A percentile compares a stretch with the other conserved stretches of the same genome.
Evolutionary conservation across 2,329 filamentous ascomycete genomes (phyloP).

Genomic region (Phyllosticta capitalensis): DNA sequence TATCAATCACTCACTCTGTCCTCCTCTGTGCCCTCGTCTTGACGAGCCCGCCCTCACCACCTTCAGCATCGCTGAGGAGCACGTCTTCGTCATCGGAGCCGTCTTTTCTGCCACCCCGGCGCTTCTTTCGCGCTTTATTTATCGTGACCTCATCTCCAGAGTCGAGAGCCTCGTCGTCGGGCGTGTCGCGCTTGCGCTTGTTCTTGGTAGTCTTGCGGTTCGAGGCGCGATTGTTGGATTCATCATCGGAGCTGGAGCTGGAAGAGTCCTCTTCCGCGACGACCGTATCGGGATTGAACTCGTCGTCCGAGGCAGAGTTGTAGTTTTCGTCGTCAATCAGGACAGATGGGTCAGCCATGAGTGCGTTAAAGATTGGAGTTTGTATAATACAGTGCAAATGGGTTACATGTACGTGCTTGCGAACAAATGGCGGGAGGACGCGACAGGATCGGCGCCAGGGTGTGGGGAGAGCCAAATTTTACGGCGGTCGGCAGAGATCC

Average conservation of each 20-base stretch:
- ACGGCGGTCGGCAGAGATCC: background rate
- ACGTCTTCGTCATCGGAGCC: slow-evolving; percentile 16
- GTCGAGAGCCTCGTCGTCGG: slow-evolving; percentile 23
- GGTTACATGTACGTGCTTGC: background rate
- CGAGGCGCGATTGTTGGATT: background rate
- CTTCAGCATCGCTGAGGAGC: slow-evolving; percentile 32
- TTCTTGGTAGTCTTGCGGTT: slow-evolving; percentile 11
- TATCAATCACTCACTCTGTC: slow-evolving; percentile 42
- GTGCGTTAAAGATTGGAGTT: background rate
- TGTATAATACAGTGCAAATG: background rate
- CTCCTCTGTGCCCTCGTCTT: slow-evolving; percentile 65
- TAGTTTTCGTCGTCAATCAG: slow-evolving; percentile 29
- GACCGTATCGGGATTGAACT: slow-evolving; percentile 62
- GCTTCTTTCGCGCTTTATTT: slow-evolving; percentile 43
- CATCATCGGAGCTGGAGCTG: slow-evolving; percentile 32
- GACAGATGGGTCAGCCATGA: background rate
- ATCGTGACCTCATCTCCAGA: slow-evolving; percentile 67
- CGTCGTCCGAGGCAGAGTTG: slow-evolving; percentile 60
- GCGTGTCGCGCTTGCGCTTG: slow-evolving; percentile 23
- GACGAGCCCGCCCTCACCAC: slow-evolving; percentile 50
- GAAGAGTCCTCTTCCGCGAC: slow-evolving; percentile 34
- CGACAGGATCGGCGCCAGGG: background rate
- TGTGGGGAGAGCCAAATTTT: background rate
- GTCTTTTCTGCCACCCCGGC: slow-evolving; percentile 18
- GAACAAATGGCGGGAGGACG: background rate